phyloP scores from a whole-genome alignment of 495 filamentous ascomycete species.

The Penicillium subrubescens region DNA sequence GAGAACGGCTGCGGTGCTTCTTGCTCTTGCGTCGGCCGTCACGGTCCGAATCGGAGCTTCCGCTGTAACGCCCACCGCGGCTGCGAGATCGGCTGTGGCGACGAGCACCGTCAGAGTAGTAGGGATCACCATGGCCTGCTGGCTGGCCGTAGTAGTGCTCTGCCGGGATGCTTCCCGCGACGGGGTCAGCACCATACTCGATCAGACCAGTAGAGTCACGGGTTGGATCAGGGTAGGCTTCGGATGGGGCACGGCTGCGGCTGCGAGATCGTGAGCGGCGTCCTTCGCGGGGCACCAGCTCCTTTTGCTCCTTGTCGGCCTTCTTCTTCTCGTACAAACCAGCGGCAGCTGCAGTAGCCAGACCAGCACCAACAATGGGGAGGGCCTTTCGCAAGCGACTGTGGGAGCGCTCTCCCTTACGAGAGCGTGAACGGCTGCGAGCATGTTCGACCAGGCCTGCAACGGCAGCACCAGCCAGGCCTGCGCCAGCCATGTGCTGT shows the following conservation, averaged over 20 bases:
- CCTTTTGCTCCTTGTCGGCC: slow-evolving; percentile 63
- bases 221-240: slow-evolving; percentile 57
- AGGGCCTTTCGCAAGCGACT: slow-evolving; percentile 61
- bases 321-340: slow-evolving; percentile 80
- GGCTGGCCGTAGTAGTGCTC: slow-evolving; percentile 55
- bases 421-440: slow-evolving; percentile 70
- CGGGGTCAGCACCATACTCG: slow-evolving; percentile 74
- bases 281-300: slow-evolving; percentile 45
- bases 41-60: slow-evolving; percentile 48
- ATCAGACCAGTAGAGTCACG: slow-evolving; percentile 69
- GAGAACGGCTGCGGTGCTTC: slow-evolving; percentile 65
- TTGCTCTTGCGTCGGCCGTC: slow-evolving; percentile 39
- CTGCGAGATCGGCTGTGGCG: slow-evolving; percentile 37
- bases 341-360: slow-evolving; percentile 76
- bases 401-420: slow-evolving; percentile 56
- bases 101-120: slow-evolving; percentile 45
- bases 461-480: slow-evolving; percentile 73
- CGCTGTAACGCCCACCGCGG: slow-evolving; percentile 38
- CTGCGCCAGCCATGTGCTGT: slow-evolving; percentile 73
- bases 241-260: slow-evolving; percentile 56
- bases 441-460: slow-evolving; percentile 75
- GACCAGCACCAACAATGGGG: slow-evolving; percentile 72
- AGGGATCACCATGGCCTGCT: slow-evolving; percentile 35
- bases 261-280: slow-evolving; percentile 59
- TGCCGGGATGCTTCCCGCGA: slow-evolving; percentile 53